phyloP scores from a whole-genome alignment of 192 early-diverging fungal genomes.

The Physocladia obscura region DNA sequence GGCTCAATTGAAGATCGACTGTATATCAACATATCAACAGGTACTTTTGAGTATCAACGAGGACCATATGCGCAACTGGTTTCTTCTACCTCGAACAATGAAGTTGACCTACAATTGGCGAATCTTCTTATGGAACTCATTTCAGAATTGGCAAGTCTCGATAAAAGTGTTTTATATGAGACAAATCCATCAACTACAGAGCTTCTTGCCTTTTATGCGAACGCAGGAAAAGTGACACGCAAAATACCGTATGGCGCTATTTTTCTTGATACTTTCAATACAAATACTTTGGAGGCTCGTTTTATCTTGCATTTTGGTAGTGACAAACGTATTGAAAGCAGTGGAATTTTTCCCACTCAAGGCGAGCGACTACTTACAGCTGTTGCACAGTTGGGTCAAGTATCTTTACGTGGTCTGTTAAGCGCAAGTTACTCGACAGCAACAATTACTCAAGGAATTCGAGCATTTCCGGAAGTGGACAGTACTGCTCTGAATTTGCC shows the following conservation, averaged over 20 bases:
- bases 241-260: conserved; percentile 64
- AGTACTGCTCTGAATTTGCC: conserved; percentile 48
- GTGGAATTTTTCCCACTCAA: conserved; percentile 53
- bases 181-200: neutral
- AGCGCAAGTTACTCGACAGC: conserved; percentile 29
- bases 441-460: conserved; percentile 67
- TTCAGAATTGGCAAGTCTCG: conserved; percentile 31
- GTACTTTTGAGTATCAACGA: neutral
- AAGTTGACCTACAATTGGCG: conserved; percentile 31
- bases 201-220: conserved; percentile 17
- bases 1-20: conserved; percentile 7
- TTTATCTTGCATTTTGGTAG: conserved; percentile 35
- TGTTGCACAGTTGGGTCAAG: conserved; percentile 45
- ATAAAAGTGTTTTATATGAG: conserved; percentile 29
- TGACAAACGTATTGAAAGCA: conserved; percentile 46
- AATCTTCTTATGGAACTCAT: conserved; percentile 25
- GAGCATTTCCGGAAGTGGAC: conserved; percentile 54
- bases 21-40: neutral
- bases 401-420: conserved; percentile 31
- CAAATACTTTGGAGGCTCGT: conserved; percentile 33
- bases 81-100: neutral
- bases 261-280: conserved; percentile 48
- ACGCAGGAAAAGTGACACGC: conserved; percentile 28
- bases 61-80: conserved; percentile 3
- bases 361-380: conserved; percentile 53